Evolutionary conservation across 371 early-diverging fungal genomes (phyloP).

Genomic region (Circinella umbellata): DNA sequence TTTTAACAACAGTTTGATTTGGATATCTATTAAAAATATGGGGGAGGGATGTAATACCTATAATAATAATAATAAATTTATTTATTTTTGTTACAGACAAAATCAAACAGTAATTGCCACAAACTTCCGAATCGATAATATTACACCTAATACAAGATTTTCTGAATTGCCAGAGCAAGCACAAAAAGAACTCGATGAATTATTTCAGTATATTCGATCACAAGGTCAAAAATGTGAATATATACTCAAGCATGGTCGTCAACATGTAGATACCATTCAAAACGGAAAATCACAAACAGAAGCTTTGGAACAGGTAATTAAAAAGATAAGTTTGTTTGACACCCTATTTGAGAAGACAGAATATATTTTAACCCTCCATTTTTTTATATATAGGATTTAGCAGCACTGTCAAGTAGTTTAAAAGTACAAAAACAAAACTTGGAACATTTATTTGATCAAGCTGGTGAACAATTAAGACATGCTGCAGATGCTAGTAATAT

Average conservation of each 20-base stretch:
- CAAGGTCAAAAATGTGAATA: slow-evolving; percentile 47
- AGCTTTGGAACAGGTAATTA: slow-evolving; percentile 34
- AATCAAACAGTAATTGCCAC: slow-evolving; percentile 42
- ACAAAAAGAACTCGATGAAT: slow-evolving; percentile 44
- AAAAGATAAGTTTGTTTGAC: neutral
- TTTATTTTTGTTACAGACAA: slow-evolving; percentile 31
- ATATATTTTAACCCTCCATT: too few species aligned
- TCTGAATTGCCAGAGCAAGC: slow-evolving; percentile 52
- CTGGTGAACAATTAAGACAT: slow-evolving; percentile 40
- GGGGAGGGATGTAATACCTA: too few species aligned
- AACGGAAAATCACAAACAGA: slow-evolving; percentile 32
- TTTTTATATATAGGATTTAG: slow-evolving; percentile 36
- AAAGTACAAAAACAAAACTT: slow-evolving; percentile 31
- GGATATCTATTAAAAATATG: too few species aligned
- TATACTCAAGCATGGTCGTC: slow-evolving; percentile 36
- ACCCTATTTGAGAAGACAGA: too few species aligned
- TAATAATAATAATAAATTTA: too few species aligned
- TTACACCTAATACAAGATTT: slow-evolving; percentile 38
- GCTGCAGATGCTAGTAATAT: slow-evolving; percentile 42
- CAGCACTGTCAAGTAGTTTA: slow-evolving; percentile 37
- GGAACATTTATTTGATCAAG: slow-evolving; percentile 35
- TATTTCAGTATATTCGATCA: slow-evolving; percentile 41
- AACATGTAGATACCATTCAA: slow-evolving; percentile 34
- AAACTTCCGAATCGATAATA: slow-evolving; percentile 51
- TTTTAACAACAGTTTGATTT: neutral